Conservation (phyloP, 1,284 basidiomycete species). For the Rhodofomes roseus region DNA sequence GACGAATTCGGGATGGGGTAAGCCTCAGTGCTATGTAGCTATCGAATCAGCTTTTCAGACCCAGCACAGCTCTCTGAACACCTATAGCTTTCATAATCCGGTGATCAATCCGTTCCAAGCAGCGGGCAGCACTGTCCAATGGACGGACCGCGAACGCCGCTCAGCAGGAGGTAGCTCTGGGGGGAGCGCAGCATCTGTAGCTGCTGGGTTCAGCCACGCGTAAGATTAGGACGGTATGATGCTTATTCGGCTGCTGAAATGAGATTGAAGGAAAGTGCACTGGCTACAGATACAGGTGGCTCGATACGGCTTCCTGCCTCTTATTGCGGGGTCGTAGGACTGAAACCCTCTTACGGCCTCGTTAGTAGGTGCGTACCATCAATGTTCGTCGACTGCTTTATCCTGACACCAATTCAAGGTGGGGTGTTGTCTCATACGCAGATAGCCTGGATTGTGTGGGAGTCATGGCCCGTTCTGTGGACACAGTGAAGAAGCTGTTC, state of each 20-base stretch:
- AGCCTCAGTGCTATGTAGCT: constrained; percentile 16
- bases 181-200: constrained; percentile 81
- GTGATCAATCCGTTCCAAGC: constrained; percentile 71
- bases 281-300: constrained; percentile 95
- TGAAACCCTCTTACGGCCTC: constrained; percentile 95
- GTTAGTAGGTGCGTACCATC: constrained; percentile 71
- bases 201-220: constrained; percentile 76
- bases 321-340: constrained; percentile 88
- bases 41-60: constrained; percentile 15
- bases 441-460: constrained; percentile 96
- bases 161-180: constrained; percentile 84
- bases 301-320: constrained; percentile 91
- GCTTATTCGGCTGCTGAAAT: neutral
- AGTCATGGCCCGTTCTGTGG: constrained; percentile 60
- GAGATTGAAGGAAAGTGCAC: constrained; percentile 51
- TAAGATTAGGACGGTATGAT: constrained; percentile 36
- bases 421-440: constrained; percentile 91
- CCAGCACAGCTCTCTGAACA: constrained; percentile 64
- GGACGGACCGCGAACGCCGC: constrained; percentile 39
- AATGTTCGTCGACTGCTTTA: neutral
- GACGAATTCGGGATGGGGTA: constrained; percentile 99
- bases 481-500: constrained; percentile 53
- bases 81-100: constrained; percentile 68
- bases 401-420: constrained; percentile 40
- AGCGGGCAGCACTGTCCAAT: constrained; percentile 19